Evolutionary conservation across 441 rosid species (phyloP).

Genomic region (Brassica balearica): DNA sequence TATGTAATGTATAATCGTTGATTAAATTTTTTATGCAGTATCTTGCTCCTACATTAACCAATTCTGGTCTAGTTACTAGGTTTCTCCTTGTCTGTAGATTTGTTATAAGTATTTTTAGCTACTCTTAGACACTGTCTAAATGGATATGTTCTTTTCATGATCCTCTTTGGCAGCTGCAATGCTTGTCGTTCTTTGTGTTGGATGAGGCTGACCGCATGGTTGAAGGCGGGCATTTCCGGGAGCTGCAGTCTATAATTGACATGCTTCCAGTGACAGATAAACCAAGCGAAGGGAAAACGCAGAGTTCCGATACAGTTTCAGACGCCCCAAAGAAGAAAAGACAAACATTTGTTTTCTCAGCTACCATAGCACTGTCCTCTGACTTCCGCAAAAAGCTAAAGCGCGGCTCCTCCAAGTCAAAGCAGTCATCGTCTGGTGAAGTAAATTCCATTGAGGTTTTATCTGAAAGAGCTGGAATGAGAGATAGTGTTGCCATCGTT

Average conservation of each 20-base stretch:
- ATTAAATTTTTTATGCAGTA: not conserved
- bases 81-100: conserved; percentile 8
- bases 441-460: conserved; percentile 85
- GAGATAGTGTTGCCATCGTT: conserved; percentile 79
- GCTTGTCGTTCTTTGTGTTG: conserved; percentile 93
- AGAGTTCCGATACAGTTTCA: conserved; percentile 62
- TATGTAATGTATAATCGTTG: conserved; percentile 42
- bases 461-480: conserved; percentile 92
- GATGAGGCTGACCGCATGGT: conserved; percentile 99
- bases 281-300: conserved; percentile 54
- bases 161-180: conserved; percentile 75
- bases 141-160: conserved; percentile 22
- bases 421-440: conserved; percentile 60
- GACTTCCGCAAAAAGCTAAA: conserved; percentile 96
- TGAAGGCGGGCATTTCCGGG: conserved; percentile 93
- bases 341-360: conserved; percentile 96
- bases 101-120: conserved; percentile 4
- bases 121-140: conserved; percentile 14
- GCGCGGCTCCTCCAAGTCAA: conserved; percentile 68
- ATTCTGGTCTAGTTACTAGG: conserved; percentile 1
- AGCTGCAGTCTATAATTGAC: conserved; percentile 96
- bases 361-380: conserved; percentile 89
- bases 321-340: conserved; percentile 83
- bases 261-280: conserved; percentile 70
- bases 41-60: conserved; percentile 17